Evolutionary conservation across 768 basidiomycete species (phyloP).

Genomic region (Amanita rubescens): DNA sequence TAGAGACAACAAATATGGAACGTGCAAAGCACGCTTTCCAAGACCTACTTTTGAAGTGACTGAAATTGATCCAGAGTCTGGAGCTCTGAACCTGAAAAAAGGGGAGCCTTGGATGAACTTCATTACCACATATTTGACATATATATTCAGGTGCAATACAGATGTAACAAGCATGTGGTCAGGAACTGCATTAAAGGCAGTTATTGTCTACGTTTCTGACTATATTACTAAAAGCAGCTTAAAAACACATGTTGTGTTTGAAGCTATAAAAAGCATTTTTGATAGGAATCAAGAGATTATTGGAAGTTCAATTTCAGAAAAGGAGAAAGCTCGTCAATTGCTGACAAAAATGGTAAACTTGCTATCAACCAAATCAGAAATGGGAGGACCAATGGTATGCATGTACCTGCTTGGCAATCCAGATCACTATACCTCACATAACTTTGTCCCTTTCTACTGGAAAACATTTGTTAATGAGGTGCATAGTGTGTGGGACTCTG

Average conservation of each 20-base stretch:
- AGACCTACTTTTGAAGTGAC: too few relatives aligned
- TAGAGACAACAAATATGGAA: slow-evolving; percentile 9
- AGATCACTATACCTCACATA: slow-evolving; percentile 24
- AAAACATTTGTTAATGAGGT: slow-evolving; percentile 6
- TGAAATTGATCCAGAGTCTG: slow-evolving; percentile 17
- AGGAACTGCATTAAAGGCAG: slow-evolving; percentile 26
- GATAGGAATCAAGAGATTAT: slow-evolving; percentile 6
- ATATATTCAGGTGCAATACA: slow-evolving; percentile 23
- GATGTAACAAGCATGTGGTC: slow-evolving; percentile 24
- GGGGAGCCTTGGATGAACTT: slow-evolving; percentile 25
- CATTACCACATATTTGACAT: slow-evolving; percentile 17
- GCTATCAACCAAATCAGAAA: slow-evolving; percentile 18
- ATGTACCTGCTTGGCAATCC: slow-evolving; percentile 20
- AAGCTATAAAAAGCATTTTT: not conserved
- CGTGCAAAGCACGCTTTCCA: too few relatives aligned
- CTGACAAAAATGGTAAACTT: slow-evolving; percentile 22
- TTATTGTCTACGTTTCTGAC: slow-evolving; percentile 26
- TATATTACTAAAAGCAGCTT: slow-evolving; percentile 22
- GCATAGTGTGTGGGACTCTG: not conserved
- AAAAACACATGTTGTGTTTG: slow-evolving; percentile 24
- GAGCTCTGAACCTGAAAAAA: slow-evolving; percentile 19
- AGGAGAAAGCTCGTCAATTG: slow-evolving; percentile 2
- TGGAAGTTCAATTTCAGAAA: not conserved
- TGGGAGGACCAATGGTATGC: slow-evolving; percentile 20
- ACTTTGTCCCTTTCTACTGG: slow-evolving; percentile 23